Percentiles rank a stretch among this genome's conserved stretches.
phyloP scores from a whole-genome alignment of 2,329 filamentous ascomycete species.

The Graphilbum fragrans region DNA sequence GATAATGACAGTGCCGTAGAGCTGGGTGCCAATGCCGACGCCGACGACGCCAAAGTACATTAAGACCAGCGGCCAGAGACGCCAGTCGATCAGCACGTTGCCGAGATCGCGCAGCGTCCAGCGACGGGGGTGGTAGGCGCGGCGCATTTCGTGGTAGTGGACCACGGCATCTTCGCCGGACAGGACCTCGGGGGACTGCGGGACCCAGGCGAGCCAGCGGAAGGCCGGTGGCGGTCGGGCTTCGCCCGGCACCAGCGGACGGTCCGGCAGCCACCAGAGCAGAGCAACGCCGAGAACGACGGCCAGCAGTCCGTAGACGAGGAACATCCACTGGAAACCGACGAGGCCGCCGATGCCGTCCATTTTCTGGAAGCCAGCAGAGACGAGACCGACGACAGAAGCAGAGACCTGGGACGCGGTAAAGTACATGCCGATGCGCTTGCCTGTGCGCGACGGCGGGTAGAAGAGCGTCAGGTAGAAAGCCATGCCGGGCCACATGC shows the following conservation, averaged over 20 bases:
- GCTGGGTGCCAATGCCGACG: constrained; percentile 80
- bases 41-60: constrained; percentile 97
- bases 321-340: constrained; percentile 87
- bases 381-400: constrained; percentile 78
- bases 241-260: constrained; percentile 64
- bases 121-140: constrained; percentile 63
- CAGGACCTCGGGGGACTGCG: constrained; percentile 57
- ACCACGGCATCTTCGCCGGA: constrained; percentile 65
- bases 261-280: constrained; percentile 85
- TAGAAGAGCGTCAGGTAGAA: constrained; percentile 91
- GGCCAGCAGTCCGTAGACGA: constrained; percentile 70
- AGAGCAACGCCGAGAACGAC: constrained; percentile 59
- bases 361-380: constrained; percentile 86
- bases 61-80: constrained; percentile 70
- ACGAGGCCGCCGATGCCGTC: constrained; percentile 64
- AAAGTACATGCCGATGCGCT: constrained; percentile 78
- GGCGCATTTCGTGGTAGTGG: constrained; percentile 71
- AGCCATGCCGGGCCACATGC: constrained; percentile 93
- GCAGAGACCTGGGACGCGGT: constrained; percentile 82
- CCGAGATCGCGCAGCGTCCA: constrained; percentile 64
- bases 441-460: constrained; percentile 72
- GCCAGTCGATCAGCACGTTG: constrained; percentile 69
- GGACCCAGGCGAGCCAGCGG: constrained; percentile 52
- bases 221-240: constrained; percentile 30
- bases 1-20: constrained; percentile 82